These are phyloP conservation scores for Populus tremula DNA, from an alignment of 345 rosid species.

Conservation along the genomic window DNA sequence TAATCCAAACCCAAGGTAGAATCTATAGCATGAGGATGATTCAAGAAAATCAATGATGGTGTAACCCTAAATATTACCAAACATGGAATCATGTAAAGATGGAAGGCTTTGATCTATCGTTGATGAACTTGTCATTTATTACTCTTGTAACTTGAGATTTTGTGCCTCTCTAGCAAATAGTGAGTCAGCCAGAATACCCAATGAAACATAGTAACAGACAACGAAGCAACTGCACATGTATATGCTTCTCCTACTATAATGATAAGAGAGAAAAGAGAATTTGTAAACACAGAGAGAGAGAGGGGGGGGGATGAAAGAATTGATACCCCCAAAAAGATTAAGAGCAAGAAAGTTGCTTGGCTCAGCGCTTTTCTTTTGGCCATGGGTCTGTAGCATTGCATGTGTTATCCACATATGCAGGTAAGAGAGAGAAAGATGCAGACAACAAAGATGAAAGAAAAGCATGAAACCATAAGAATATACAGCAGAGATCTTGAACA, in stretches of 20 bases:
- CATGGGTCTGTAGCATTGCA: background rate
- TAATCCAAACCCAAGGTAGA: background rate
- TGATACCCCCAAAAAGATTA: background rate
- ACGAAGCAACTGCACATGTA: background rate
- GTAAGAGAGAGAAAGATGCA: background rate
- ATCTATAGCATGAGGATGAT: background rate
- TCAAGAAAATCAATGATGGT: background rate
- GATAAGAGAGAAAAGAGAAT: background rate
- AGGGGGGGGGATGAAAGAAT: background rate
- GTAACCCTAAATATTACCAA: background rate
- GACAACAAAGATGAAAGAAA: background rate
- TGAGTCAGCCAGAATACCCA: background rate
- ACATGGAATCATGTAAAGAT: background rate
- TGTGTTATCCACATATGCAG: background rate
- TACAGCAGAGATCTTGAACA: background rate
- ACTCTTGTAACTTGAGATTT: background rate
- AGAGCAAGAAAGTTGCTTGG: background rate
- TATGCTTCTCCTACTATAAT: background rate
- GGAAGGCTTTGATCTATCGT: background rate
- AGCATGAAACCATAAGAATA: background rate
- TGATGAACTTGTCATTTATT: background rate
- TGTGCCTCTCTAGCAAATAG: background rate
- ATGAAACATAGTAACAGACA: background rate
- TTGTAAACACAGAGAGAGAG: background rate
- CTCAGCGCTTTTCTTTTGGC: background rate